Conservation (phyloP, 176 grass and related monocot genomes). For the Dendrocalamus sinicus region DNA sequence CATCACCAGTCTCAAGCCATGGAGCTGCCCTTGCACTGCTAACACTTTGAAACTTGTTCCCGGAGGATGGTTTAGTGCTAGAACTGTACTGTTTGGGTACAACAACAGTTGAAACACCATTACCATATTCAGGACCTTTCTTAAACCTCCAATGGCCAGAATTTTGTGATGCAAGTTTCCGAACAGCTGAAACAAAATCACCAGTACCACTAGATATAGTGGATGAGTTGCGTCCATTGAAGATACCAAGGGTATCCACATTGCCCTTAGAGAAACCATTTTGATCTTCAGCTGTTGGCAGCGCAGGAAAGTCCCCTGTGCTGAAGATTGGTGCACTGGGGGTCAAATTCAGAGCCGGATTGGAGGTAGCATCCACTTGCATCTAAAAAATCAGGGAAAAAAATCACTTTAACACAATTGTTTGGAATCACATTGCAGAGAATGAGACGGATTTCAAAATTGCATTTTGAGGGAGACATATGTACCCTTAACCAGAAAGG, state of each 20-base stretch:
- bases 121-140: constrained; percentile 59
- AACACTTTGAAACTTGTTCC: constrained; percentile 74
- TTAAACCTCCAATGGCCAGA: constrained; percentile 68
- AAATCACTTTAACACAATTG: constrained; percentile 1
- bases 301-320: constrained; percentile 81
- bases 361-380: constrained; percentile 75
- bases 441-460: not conserved
- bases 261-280: constrained; percentile 60
- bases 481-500: constrained; percentile 1
- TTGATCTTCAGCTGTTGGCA: constrained; percentile 64
- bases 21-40: constrained; percentile 55
- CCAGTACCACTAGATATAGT: constrained; percentile 56
- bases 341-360: constrained; percentile 51
- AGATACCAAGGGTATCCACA: constrained; percentile 49
- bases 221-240: constrained; percentile 48
- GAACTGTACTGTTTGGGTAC: constrained; percentile 61
- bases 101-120: constrained; percentile 59
- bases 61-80: constrained; percentile 59
- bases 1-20: constrained; percentile 95
- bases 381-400: constrained; percentile 56
- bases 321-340: constrained; percentile 70
- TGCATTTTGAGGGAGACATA: not conserved
- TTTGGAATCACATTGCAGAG: not conserved
- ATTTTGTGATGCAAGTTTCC: constrained; percentile 70
- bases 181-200: constrained; percentile 91